A percentile compares a stretch with the other conserved stretches of the same genome.
These are phyloP conservation scores for Arthrinium phaeospermum DNA, from an alignment of 2,329 filamentous ascomycete species.

Conservation along the genomic window DNA sequence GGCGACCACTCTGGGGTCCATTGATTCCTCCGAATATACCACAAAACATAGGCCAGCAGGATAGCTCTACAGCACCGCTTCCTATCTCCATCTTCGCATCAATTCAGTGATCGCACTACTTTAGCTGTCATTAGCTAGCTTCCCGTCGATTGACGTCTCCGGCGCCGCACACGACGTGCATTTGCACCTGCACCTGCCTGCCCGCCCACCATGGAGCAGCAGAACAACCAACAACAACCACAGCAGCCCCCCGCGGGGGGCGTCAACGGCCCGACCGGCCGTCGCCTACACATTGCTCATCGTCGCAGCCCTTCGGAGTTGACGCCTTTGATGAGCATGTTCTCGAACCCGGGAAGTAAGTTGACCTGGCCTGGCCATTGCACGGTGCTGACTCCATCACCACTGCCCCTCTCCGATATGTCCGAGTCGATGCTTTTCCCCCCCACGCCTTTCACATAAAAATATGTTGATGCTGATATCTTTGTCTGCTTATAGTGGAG, in stretches of 20 bases:
- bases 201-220: conserved; percentile 69
- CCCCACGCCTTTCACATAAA: conserved; percentile 5
- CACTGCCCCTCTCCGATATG: not conserved
- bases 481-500: conserved; percentile 70
- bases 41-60: conserved; percentile 16
- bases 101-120: conserved; percentile 19
- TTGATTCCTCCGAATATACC: not conserved
- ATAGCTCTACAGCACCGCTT: conserved; percentile 26
- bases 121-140: conserved; percentile 11
- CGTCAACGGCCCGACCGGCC: conserved; percentile 77
- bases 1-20: conserved; percentile 9
- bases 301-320: conserved; percentile 96
- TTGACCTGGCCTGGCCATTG: conserved; percentile 31
- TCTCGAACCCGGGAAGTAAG: conserved; percentile 69
- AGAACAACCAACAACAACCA: conserved; percentile 55
- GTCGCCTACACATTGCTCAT: conserved; percentile 95
- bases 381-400: not conserved
- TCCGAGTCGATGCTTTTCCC: conserved; percentile 9
- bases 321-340: conserved; percentile 97
- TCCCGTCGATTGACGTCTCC: conserved; percentile 23
- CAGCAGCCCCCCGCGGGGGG: conserved; percentile 59
- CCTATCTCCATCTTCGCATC: conserved; percentile 23
- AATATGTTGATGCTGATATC: conserved; percentile 30
- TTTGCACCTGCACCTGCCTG: conserved; percentile 36
- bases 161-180: conserved; percentile 57